Evolutionary conservation across 306 rosid species (phyloP).

Genomic region (Neltuma alba): DNA sequence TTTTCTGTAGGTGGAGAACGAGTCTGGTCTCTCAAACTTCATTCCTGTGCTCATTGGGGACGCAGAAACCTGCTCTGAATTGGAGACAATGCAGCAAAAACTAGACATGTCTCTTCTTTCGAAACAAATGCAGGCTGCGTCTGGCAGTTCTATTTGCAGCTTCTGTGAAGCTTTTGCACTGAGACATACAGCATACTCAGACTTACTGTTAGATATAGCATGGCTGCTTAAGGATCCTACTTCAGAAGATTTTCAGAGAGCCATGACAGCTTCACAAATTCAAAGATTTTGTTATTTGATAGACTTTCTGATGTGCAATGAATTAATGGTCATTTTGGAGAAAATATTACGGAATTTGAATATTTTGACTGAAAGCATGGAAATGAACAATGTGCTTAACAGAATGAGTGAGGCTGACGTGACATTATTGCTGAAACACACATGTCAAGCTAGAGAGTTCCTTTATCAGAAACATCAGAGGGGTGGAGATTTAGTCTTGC

Average conservation of each 20-base stretch:
- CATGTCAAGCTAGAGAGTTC: constrained; percentile 51
- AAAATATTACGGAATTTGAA: constrained; percentile 64
- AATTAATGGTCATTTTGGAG: constrained; percentile 70
- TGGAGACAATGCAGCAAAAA: constrained; percentile 64
- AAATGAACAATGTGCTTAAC: constrained; percentile 37
- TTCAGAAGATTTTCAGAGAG: constrained; percentile 59
- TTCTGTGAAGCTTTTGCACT: constrained; percentile 62
- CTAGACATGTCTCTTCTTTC: constrained; percentile 51
- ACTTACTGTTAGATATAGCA: constrained; percentile 77
- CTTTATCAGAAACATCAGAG: constrained; percentile 45
- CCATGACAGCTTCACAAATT: constrained; percentile 59
- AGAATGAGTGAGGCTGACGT: constrained; percentile 50
- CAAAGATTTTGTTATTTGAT: constrained; percentile 73
- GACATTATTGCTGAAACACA: constrained; percentile 50
- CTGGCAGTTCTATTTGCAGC: constrained; percentile 48
- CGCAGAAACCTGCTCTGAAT: constrained; percentile 78
- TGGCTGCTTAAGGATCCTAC: constrained; percentile 87
- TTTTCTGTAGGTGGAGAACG: constrained; percentile 86
- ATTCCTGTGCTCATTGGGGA: constrained; percentile 83
- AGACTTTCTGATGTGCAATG: constrained; percentile 65
- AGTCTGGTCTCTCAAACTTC: constrained; percentile 91
- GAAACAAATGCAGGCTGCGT: constrained; percentile 42
- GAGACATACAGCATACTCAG: constrained; percentile 56
- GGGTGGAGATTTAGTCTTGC: constrained; percentile 37
- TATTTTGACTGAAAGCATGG: constrained; percentile 46